Percentiles rank a stretch among this genome's conserved stretches.
Conservation (phyloP, 257 asterid genomes). For the Echites panduratus region DNA sequence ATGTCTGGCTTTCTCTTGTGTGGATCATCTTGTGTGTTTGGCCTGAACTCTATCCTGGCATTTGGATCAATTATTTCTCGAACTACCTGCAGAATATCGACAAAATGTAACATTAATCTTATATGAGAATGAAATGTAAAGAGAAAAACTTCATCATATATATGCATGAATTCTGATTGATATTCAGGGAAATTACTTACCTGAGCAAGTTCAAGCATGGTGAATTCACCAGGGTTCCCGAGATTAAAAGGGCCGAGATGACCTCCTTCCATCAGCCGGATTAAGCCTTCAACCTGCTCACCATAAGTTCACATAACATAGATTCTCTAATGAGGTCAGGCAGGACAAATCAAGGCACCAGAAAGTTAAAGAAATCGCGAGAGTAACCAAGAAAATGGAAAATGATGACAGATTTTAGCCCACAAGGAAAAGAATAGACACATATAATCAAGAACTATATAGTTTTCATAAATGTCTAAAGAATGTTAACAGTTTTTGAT, state of each 20-base stretch:
- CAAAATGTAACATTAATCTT: too few species aligned
- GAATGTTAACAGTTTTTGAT: too few species aligned
- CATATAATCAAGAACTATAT: not conserved
- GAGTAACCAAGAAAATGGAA: not conserved
- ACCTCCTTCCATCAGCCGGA: conserved; percentile 79
- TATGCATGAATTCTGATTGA: not conserved
- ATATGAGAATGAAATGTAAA: too few species aligned
- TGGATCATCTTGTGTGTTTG: conserved; percentile 83
- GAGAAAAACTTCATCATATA: not conserved
- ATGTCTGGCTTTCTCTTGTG: conserved; percentile 88
- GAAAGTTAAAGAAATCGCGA: not conserved
- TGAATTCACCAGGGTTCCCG: conserved; percentile 86
- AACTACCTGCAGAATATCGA: conserved; percentile 44
- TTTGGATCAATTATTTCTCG: conserved; percentile 71
- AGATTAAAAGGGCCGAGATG: conserved; percentile 84
- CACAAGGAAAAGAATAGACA: not conserved
- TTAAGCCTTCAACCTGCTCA: conserved; percentile 69
- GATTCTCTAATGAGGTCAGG: not conserved
- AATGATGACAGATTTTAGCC: not conserved
- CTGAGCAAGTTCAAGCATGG: conserved; percentile 91
- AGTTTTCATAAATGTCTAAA: too few species aligned
- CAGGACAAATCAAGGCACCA: not conserved
- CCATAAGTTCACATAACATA: not conserved
- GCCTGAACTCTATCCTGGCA: conserved; percentile 67
- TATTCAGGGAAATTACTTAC: conserved; percentile 19